phyloP scores from a whole-genome alignment of 2,329 filamentous ascomycete genomes.

The Alternaria triticimaculans region DNA sequence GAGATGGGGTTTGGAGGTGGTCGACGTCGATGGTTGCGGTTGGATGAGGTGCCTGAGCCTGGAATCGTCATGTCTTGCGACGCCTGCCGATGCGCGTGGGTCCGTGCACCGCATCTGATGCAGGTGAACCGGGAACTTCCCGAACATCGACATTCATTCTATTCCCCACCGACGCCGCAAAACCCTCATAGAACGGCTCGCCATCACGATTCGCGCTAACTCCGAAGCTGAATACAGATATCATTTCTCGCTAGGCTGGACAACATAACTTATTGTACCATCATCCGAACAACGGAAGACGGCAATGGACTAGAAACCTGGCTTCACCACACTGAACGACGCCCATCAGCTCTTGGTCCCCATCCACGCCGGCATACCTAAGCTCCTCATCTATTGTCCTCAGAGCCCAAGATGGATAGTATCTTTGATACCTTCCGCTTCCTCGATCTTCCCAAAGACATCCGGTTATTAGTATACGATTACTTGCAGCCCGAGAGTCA shows the following conservation, averaged over 20 bases:
- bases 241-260: neutral
- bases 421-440: neutral
- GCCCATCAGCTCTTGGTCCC: neutral
- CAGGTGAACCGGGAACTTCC: neutral
- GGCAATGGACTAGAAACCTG: neutral
- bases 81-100: constrained; percentile 6
- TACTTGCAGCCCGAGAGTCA: neutral
- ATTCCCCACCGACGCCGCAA: neutral
- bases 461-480: neutral
- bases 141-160: neutral
- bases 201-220: neutral
- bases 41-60: constrained; percentile 10
- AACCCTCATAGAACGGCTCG: neutral
- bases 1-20: neutral
- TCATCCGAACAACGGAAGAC: neutral
- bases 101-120: constrained; percentile 4
- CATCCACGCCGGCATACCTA: neutral
- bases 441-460: neutral
- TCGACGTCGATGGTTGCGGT: constrained; percentile 11
- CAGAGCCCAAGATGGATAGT: neutral
- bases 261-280: neutral
- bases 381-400: neutral
- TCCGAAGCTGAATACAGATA: neutral
- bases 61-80: constrained; percentile 22
- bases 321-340: neutral